Percentiles rank a stretch among this genome's conserved stretches.
phyloP scores from a whole-genome alignment of 352 stramenopile species.

The Pythium phragmitis region DNA sequence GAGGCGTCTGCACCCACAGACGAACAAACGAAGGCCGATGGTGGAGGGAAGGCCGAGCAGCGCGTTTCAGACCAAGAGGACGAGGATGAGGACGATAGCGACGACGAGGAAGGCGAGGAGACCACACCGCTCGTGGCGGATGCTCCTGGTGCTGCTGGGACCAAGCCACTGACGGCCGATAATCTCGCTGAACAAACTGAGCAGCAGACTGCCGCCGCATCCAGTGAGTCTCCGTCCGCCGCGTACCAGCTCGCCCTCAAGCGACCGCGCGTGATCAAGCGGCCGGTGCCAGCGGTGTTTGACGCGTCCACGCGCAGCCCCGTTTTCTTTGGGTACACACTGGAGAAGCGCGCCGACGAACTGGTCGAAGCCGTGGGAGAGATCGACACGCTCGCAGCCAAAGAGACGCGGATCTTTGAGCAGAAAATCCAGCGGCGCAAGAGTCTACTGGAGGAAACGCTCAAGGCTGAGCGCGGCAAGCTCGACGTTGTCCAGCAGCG shows the following conservation, averaged over 20 bases:
- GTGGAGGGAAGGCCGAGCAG: neutral
- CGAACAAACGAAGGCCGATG: constrained; percentile 8
- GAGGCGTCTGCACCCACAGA: neutral
- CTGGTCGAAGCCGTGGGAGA: constrained; percentile 37
- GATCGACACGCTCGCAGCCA: constrained; percentile 28
- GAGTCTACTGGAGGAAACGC: constrained; percentile 32
- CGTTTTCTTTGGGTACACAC: constrained; percentile 73
- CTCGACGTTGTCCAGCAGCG: constrained; percentile 48
- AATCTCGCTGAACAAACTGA: constrained; percentile 31
- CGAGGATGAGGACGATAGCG: constrained; percentile 12
- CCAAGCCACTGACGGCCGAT: constrained; percentile 19
- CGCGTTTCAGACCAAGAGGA: constrained; percentile 10
- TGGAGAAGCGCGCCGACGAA: constrained; percentile 40
- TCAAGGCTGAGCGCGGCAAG: constrained; percentile 56
- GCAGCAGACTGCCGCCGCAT: neutral
- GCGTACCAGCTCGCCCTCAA: constrained; percentile 40
- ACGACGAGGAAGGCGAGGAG: constrained; percentile 22
- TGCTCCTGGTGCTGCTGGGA: neutral
- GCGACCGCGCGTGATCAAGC: constrained; percentile 51
- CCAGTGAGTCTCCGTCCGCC: constrained; percentile 16
- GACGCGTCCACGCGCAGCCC: constrained; percentile 48
- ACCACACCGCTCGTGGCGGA: constrained; percentile 15
- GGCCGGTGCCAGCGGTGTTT: constrained; percentile 39
- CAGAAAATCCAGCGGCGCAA: constrained; percentile 45
- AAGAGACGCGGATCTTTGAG: constrained; percentile 55